These are phyloP conservation scores for Xylariaceae sp. DNA, from an alignment of 2,329 filamentous ascomycete species.

Conservation along the genomic window DNA sequence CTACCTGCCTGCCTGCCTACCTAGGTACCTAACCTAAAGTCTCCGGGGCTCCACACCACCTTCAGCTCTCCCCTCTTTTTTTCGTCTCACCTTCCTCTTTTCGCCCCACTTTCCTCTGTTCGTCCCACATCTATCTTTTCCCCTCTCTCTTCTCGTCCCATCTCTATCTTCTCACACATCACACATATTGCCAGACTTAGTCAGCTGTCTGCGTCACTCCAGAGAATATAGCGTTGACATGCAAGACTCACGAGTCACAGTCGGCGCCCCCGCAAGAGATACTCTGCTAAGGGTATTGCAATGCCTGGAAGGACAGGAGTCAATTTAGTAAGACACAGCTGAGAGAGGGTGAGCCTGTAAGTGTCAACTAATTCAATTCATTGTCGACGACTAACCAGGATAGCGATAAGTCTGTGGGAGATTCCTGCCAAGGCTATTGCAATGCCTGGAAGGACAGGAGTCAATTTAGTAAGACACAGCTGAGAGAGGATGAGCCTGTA, in stretches of 20 bases:
- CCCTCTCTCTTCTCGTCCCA: too few relatives aligned
- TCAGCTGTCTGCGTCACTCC: conserved; percentile 25
- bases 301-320: conserved; percentile 25
- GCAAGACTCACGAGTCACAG: conserved; percentile 32
- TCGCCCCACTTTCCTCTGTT: too few relatives aligned
- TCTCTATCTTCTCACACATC: too few relatives aligned
- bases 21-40: too few relatives aligned
- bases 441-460: conserved; percentile 27
- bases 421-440: conserved; percentile 42
- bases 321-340: conserved; percentile 42
- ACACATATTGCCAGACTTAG: too few relatives aligned
- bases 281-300: conserved; percentile 41
- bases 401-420: too few relatives aligned
- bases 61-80: too few relatives aligned
- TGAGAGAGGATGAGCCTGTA: conserved; percentile 34
- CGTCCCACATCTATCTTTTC: too few relatives aligned
- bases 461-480: conserved; percentile 41
- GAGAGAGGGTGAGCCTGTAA: conserved; percentile 33
- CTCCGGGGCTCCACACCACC: too few relatives aligned
- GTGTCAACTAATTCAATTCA: conserved; percentile 10
- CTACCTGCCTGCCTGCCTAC: too few relatives aligned
- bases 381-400: too few relatives aligned
- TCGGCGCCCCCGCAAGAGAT: conserved; percentile 15
- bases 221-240: conserved; percentile 32
- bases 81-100: too few relatives aligned